These are phyloP conservation scores for Cyberlindnera maritima DNA, from an alignment of 805 yeast genomes.

Conservation along the genomic window DNA sequence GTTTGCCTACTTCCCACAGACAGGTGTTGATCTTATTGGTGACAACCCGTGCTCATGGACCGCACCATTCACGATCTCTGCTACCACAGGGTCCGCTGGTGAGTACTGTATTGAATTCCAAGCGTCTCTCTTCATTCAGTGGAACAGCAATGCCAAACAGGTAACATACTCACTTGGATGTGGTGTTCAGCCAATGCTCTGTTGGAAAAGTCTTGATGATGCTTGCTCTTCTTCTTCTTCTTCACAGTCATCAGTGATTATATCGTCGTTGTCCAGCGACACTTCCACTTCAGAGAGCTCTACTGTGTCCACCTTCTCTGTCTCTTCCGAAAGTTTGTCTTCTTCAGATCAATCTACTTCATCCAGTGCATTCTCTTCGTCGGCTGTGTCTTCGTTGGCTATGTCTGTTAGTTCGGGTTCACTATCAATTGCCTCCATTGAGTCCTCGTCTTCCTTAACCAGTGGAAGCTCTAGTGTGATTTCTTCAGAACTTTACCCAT, in stretches of 20 bases:
- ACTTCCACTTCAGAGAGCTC: not conserved
- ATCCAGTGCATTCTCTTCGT: too few relatives aligned
- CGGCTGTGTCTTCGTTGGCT: too few relatives aligned
- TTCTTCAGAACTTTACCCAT: too few relatives aligned
- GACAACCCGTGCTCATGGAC: not conserved
- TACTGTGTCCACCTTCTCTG: not conserved
- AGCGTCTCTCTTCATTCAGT: not conserved
- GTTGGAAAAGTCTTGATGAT: not conserved
- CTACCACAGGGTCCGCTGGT: not conserved
- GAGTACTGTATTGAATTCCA: not conserved
- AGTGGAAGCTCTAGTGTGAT: too few relatives aligned
- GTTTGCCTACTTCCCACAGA: not conserved
- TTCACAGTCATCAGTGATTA: not conserved
- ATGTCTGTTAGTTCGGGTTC: not conserved
- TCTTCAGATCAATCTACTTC: not conserved
- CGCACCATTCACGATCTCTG: not conserved
- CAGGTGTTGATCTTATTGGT: not conserved
- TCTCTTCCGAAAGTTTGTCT: too few relatives aligned
- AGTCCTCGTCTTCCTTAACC: too few relatives aligned
- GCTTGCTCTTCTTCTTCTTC: not conserved
- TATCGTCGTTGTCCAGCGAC: not conserved
- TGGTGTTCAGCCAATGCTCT: not conserved
- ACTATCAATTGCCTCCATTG: not conserved
- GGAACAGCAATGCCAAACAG: not conserved
- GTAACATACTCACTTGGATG: not conserved